These are phyloP conservation scores for Cicer arietinum DNA, from an alignment of 306 rosid species.

Conservation along the genomic window DNA sequence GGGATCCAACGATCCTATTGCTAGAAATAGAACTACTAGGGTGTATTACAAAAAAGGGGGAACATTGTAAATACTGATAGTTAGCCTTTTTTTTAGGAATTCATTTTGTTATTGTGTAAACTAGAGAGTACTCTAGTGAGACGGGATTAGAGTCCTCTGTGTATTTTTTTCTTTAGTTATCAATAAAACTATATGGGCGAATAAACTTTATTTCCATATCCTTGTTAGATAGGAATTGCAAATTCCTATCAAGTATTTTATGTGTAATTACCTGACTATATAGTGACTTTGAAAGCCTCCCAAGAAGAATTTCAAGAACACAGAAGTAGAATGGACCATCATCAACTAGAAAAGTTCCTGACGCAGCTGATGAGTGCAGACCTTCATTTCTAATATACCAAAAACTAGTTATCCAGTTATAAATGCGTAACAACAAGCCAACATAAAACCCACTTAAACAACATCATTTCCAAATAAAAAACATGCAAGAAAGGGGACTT, in stretches of 20 bases:
- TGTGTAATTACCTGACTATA: conserved; percentile 74
- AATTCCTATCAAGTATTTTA: not conserved
- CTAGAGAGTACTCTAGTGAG: no score
- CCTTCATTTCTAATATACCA: conserved; percentile 84
- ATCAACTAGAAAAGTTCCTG: conserved; percentile 98
- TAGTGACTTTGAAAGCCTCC: conserved; percentile 82
- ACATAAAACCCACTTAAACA: conserved; percentile 35
- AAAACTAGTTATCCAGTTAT: conserved; percentile 47
- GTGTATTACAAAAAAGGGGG: no score
- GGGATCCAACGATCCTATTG: no score
- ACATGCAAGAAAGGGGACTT: conserved; percentile 28
- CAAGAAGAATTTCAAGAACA: conserved; percentile 91
- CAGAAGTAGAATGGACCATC: conserved; percentile 98
- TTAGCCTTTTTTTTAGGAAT: no score
- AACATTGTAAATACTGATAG: no score
- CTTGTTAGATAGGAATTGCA: no score
- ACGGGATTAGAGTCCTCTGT: no score
- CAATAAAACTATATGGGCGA: no score
- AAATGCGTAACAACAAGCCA: conserved; percentile 21
- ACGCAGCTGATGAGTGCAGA: conserved; percentile 77
- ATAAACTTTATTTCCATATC: no score
- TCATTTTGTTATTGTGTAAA: no score
- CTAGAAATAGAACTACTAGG: no score
- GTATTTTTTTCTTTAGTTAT: no score
- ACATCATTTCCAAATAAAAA: conserved; percentile 29